These are phyloP conservation scores for Eremomyces bilateralis DNA, from an alignment of 495 filamentous ascomycete species.

Conservation along the genomic window DNA sequence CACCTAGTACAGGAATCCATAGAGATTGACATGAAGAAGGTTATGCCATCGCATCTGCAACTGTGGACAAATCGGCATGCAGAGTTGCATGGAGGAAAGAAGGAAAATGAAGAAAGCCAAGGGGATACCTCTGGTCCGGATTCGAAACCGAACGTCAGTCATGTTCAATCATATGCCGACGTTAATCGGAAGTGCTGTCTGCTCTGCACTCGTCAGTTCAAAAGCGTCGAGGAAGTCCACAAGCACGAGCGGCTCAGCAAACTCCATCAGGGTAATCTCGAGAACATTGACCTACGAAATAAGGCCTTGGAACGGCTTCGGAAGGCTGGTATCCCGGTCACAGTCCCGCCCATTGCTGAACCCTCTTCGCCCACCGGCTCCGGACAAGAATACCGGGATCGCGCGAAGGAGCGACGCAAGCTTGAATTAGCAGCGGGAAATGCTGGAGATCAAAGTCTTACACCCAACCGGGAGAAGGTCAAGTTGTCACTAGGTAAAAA, in stretches of 20 bases:
- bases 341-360: conserved; percentile 1
- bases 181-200: conserved; percentile 50
- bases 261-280: conserved; percentile 49
- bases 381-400: conserved; percentile 49
- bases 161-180: conserved; percentile 45
- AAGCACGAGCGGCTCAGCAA: conserved; percentile 57
- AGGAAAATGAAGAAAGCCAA: too few relatives aligned
- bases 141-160: conserved; percentile 11
- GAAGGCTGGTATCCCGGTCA: conserved; percentile 25
- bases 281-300: conserved; percentile 32
- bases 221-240: conserved; percentile 41
- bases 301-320: conserved; percentile 37
- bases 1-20: too few relatives aligned
- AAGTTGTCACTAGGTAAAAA: too few relatives aligned
- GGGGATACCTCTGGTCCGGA: too few relatives aligned
- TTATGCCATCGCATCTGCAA: conserved; percentile 45
- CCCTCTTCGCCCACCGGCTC: conserved; percentile 14
- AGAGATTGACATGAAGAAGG: conserved; percentile 33
- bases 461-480: too few relatives aligned
- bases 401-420: conserved; percentile 60
- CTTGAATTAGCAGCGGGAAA: conserved; percentile 49
- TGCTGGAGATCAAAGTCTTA: too few relatives aligned
- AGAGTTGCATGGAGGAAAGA: conserved; percentile 42
- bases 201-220: conserved; percentile 56
- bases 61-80: conserved; percentile 78